phyloP scores from a whole-genome alignment of 768 basidiomycete genomes.

The Panellus pusillus region DNA sequence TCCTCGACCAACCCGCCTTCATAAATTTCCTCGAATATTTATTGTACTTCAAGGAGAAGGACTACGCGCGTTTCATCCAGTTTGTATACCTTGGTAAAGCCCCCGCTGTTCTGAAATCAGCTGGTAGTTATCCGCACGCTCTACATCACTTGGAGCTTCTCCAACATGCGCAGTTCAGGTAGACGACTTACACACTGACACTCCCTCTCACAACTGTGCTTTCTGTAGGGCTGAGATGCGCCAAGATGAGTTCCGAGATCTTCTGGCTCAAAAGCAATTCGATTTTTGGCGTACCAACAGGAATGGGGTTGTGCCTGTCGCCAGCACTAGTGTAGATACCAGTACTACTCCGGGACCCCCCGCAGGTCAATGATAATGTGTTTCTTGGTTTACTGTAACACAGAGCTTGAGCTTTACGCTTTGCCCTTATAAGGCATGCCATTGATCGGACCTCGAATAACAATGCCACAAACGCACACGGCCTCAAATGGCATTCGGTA shows the following conservation, averaged over 20 bases:
- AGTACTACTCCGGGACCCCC: background rate
- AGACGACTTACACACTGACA: too few species aligned
- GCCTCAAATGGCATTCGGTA: constrained; percentile 6
- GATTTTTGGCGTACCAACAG: constrained; percentile 64
- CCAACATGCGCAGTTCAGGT: constrained; percentile 68
- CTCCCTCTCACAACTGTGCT: too few species aligned
- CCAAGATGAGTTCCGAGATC: constrained; percentile 79
- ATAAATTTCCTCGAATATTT: constrained; percentile 85
- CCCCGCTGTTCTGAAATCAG: constrained; percentile 9
- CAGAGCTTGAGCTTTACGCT: too few species aligned
- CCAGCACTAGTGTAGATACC: background rate
- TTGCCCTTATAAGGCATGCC: too few species aligned
- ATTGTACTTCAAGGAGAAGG: constrained; percentile 87
- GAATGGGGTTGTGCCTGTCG: constrained; percentile 1
- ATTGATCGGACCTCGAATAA: too few species aligned
- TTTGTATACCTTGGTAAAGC: constrained; percentile 37
- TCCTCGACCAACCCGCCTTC: constrained; percentile 83
- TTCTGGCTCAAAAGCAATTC: constrained; percentile 82
- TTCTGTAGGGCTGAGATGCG: constrained; percentile 60
- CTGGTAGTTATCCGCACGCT: constrained; percentile 78
- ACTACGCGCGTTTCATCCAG: constrained; percentile 94
- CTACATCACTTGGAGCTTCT: constrained; percentile 83
- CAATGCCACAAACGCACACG: too few species aligned
- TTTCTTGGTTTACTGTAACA: too few species aligned
- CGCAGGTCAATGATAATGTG: background rate